Conservation (phyloP, 257 asterid species). For the Verbena officinalis region DNA sequence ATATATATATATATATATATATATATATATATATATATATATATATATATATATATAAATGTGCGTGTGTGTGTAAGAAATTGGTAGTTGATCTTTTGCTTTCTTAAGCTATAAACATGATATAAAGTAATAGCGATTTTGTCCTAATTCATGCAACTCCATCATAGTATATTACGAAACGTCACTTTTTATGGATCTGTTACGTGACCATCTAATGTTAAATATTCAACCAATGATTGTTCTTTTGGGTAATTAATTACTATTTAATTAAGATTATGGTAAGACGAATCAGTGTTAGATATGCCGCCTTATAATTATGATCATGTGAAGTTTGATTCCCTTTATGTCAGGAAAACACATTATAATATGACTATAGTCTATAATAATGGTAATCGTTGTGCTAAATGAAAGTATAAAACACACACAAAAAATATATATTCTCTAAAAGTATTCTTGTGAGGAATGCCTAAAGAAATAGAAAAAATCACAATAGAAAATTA, state of each 20-base stretch:
- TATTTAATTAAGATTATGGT: neutral
- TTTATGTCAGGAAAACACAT: conserved; percentile 12
- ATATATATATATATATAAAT: no score
- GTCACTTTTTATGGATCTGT: neutral
- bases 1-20: conserved; percentile 27
- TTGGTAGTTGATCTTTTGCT: conserved; percentile 42
- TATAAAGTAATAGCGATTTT: neutral
- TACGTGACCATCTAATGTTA: conserved; percentile 8
- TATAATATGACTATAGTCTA: neutral
- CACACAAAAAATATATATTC: neutral
- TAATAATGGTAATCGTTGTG: neutral
- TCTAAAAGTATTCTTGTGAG: neutral
- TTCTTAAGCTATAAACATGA: conserved; percentile 31
- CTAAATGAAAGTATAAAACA: neutral
- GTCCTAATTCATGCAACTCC: conserved; percentile 13
- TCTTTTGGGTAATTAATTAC: conserved; percentile 5
- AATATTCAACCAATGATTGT: conserved; percentile 29
- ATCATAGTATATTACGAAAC: conserved; percentile 25
- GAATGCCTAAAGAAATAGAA: neutral
- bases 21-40: no score
- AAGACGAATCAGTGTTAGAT: conserved; percentile 17
- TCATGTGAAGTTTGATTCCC: conserved; percentile 13
- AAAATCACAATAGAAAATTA: neutral
- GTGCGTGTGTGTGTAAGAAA: no score
- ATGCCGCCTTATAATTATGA: conserved; percentile 1